Conservation (phyloP, 331 rosid genomes). For the Stylosanthes scabra region DNA sequence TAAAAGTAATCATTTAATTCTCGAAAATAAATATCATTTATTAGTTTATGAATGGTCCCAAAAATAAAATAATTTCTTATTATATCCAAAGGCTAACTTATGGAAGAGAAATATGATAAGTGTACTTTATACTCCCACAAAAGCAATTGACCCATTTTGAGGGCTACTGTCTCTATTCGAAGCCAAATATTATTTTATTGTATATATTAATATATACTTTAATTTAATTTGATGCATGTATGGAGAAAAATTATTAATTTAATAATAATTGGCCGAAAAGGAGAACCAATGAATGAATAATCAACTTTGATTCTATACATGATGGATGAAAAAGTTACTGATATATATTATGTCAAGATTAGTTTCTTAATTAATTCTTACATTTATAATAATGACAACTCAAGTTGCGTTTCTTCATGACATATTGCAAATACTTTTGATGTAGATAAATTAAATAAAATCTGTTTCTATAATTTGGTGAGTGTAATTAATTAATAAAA, state of each 20-base stretch:
- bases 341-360: no score
- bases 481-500: no score
- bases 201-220: background rate
- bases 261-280: conserved; percentile 28
- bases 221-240: background rate
- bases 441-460: no score
- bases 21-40: background rate
- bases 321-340: background rate
- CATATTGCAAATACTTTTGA: no score
- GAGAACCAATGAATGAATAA: conserved; percentile 34
- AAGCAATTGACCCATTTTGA: conserved; percentile 25
- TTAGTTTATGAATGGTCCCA: background rate
- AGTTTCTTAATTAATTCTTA: no score
- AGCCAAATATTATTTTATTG: background rate
- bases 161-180: background rate
- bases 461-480: no score
- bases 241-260: conserved; percentile 38
- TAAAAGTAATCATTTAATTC: background rate
- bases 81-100: background rate
- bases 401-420: no score
- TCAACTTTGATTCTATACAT: conserved; percentile 13
- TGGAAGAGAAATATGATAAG: background rate
- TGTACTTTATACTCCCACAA: background rate
- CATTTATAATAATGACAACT: no score
- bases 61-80: background rate